Conservation (phyloP, 345 rosid species). For the Triadica sebifera region DNA sequence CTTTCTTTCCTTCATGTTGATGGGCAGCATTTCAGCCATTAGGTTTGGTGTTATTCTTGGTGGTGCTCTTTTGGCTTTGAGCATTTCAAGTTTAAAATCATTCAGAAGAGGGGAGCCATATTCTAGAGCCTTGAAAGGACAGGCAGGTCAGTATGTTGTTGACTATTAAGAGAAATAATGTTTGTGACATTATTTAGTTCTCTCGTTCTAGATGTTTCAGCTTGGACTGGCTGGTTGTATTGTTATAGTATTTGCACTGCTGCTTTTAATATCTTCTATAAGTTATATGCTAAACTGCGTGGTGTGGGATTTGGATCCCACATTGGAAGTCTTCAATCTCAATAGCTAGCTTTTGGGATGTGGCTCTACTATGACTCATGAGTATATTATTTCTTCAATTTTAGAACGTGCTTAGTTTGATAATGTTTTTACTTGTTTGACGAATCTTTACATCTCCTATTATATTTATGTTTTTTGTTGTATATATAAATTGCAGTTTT, state of each 20-base stretch:
- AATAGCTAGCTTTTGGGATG: too few relatives aligned
- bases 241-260: neutral
- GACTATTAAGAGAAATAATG: neutral
- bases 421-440: neutral
- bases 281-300: neutral
- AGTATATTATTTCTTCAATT: too few relatives aligned
- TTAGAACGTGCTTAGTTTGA: too few relatives aligned
- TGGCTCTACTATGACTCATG: too few relatives aligned
- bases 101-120: slow-evolving; percentile 47
- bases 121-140: slow-evolving; percentile 62
- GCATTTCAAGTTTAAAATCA: slow-evolving; percentile 67
- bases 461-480: neutral
- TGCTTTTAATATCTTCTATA: neutral
- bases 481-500: neutral
- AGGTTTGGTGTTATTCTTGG: slow-evolving; percentile 95
- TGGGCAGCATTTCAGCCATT: slow-evolving; percentile 78
- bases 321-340: too few relatives aligned
- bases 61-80: slow-evolving; percentile 67
- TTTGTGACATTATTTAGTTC: neutral
- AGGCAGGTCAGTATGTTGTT: slow-evolving; percentile 62
- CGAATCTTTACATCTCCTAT: neutral
- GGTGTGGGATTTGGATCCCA: neutral
- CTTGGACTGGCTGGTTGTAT: neutral
- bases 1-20: slow-evolving; percentile 80
- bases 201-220: neutral